Percentiles rank a stretch among this genome's conserved stretches.
Conservation (phyloP, 176 grass and related monocot genomes). For the Olyra latifolia region DNA sequence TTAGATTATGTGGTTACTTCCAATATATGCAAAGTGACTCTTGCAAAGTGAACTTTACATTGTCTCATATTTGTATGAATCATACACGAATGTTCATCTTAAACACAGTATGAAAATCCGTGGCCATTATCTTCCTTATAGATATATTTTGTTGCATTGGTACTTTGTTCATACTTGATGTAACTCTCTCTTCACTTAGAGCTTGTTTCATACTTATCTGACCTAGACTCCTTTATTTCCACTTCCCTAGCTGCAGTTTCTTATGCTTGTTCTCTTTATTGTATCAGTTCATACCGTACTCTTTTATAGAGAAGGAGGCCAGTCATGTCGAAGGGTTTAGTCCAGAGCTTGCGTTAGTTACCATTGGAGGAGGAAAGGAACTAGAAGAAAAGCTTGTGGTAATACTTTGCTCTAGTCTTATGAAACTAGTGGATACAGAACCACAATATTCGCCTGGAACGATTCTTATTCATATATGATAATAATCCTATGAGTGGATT, state of each 20-base stretch:
- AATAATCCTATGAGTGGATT: conserved; percentile 17
- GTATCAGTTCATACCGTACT: conserved; percentile 94
- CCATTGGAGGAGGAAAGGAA: conserved; percentile 95
- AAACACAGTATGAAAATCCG: background rate
- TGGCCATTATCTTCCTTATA: background rate
- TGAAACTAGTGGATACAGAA: background rate
- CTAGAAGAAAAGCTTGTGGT: conserved; percentile 99
- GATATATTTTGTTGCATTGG: background rate
- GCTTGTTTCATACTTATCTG: background rate
- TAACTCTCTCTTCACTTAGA: background rate
- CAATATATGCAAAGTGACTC: background rate
- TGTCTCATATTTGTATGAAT: background rate
- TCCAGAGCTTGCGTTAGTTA: conserved; percentile 91
- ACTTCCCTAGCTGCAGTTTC: conserved; percentile 1
- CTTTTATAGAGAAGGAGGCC: conserved; percentile 99
- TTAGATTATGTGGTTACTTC: background rate
- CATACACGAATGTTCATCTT: background rate
- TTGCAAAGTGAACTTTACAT: background rate
- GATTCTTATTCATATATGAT: conserved; percentile 15
- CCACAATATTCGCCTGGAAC: background rate
- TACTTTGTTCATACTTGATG: background rate
- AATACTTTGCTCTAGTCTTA: conserved; percentile 36
- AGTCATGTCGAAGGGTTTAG: conserved; percentile 98
- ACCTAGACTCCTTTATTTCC: conserved; percentile 8
- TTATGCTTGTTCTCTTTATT: conserved; percentile 35